phyloP scores from a whole-genome alignment of 192 early-diverging fungal species.

The Coemansia sp. region DNA sequence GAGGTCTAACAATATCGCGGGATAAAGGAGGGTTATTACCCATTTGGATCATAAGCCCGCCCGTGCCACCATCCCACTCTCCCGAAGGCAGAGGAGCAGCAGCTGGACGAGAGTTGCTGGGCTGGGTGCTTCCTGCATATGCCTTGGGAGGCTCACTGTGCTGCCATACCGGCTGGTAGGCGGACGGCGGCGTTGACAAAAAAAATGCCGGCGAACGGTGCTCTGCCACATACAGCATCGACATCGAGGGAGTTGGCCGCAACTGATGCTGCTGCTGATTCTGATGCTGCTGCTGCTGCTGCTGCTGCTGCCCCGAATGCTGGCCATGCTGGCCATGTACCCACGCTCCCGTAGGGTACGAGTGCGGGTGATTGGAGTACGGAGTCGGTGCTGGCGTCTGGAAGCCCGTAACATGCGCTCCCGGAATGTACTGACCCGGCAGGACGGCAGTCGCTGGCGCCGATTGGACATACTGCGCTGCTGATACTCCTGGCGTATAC shows the following conservation, averaged over 20 bases:
- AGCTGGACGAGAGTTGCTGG: not conserved
- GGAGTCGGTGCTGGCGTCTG: constrained; percentile 3
- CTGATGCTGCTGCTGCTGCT: constrained; percentile 7
- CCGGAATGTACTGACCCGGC: not conserved
- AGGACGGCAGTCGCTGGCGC: not conserved
- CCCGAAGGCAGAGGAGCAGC: not conserved
- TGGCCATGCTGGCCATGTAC: not conserved
- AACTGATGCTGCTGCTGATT: constrained; percentile 1
- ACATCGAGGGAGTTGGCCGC: not conserved
- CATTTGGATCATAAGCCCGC: constrained; percentile 11
- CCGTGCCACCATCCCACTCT: constrained; percentile 7
- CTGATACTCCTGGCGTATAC: not conserved
- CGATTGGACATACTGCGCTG: not conserved
- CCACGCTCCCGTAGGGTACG: constrained; percentile 1
- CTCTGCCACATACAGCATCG: not conserved
- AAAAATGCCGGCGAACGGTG: not conserved
- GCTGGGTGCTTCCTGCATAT: constrained; percentile 1
- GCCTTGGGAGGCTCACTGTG: constrained; percentile 33
- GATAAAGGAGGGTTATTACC: not conserved
- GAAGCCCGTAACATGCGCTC: not conserved
- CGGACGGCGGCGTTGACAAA: not conserved
- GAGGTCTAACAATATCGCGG: not conserved
- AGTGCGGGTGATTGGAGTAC: constrained; percentile 5
- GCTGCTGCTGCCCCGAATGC: not conserved
- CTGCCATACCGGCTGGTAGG: constrained; percentile 40